A percentile compares a stretch with the other conserved stretches of the same genome.
Conservation (phyloP, 805 yeast species). For the Yarrowia keelungensis region DNA sequence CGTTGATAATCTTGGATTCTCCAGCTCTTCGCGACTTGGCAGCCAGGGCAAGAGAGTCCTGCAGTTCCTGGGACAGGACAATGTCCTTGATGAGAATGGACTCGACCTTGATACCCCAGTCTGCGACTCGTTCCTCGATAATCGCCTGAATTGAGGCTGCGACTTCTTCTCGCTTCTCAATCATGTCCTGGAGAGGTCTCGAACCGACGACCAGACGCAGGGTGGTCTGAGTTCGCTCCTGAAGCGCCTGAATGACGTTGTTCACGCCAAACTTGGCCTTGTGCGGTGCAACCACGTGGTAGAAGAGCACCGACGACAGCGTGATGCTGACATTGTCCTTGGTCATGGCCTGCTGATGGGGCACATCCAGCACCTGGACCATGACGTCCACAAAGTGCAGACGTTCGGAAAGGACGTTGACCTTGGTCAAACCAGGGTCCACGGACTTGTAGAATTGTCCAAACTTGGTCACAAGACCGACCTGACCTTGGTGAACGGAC, state of each 20-base stretch:
- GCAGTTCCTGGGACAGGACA: constrained; percentile 60
- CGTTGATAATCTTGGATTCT: constrained; percentile 76
- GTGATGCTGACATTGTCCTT: constrained; percentile 68
- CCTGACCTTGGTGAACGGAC: constrained; percentile 68
- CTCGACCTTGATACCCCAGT: constrained; percentile 76
- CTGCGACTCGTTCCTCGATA: constrained; percentile 65
- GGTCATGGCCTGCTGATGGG: constrained; percentile 74
- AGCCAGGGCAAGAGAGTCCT: constrained; percentile 70
- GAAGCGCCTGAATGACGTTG: constrained; percentile 61
- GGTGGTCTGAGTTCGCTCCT: constrained; percentile 75
- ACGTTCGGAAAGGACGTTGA: constrained; percentile 69
- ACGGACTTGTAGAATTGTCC: constrained; percentile 70
- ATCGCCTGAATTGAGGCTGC: constrained; percentile 68
- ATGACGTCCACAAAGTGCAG: constrained; percentile 60
- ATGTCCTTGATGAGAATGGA: constrained; percentile 72
- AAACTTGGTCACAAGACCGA: constrained; percentile 69
- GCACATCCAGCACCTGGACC: constrained; percentile 67
- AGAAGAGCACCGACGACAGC: constrained; percentile 71
- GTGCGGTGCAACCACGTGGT: constrained; percentile 71
- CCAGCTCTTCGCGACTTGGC: constrained; percentile 79
- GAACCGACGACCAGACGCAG: constrained; percentile 75
- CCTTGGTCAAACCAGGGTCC: constrained; percentile 71
- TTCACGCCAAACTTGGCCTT: constrained; percentile 66
- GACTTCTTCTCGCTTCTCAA: constrained; percentile 74
- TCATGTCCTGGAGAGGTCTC: constrained; percentile 69